Percentiles rank a stretch among this genome's conserved stretches.
phyloP scores from a whole-genome alignment of 768 basidiomycete species.

The Hortiboletus campestris region DNA sequence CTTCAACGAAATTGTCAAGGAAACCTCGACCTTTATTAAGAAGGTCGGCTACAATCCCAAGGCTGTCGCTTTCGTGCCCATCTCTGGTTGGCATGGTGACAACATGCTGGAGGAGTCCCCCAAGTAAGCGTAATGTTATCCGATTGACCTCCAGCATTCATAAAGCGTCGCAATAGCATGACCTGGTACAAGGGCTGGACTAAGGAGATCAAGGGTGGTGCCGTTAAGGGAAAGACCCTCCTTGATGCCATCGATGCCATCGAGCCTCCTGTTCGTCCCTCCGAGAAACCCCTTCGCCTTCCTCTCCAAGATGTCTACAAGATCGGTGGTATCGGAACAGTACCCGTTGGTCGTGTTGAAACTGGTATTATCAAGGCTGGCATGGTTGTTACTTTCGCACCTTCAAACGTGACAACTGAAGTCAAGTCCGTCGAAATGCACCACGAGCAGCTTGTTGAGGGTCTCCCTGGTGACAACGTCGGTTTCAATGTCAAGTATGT shows the following conservation, averaged over 20 bases:
- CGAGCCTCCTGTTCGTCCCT: slow-evolving; percentile 93
- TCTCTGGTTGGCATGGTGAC: slow-evolving; percentile 99
- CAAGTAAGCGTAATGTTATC: slow-evolving; percentile 58
- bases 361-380: slow-evolving; percentile 99
- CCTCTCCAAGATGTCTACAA: slow-evolving; percentile 99
- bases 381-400: slow-evolving; percentile 98
- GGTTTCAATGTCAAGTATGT: slow-evolving; percentile 96
- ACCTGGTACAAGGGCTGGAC: slow-evolving; percentile 99
- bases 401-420: slow-evolving; percentile 98
- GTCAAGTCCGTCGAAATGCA: slow-evolving; percentile 99
- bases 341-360: slow-evolving; percentile 99
- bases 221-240: slow-evolving; percentile 96
- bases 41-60: slow-evolving; percentile 99
- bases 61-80: slow-evolving; percentile 96
- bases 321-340: slow-evolving; percentile 99
- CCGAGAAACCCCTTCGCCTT: slow-evolving; percentile 99
- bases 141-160: slow-evolving; percentile 9
- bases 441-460: slow-evolving; percentile 95
- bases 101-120: slow-evolving; percentile 99
- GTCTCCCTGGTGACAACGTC: slow-evolving; percentile 98
- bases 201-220: slow-evolving; percentile 92
- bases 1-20: slow-evolving; percentile 99
- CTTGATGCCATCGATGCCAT: slow-evolving; percentile 99
- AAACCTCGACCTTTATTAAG: slow-evolving; percentile 97
- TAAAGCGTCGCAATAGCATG: slow-evolving; percentile 61